Base-by-base conservation (phyloP, 495 filamentous ascomycete genomes). In the Friedmanniomyces simplex region DNA sequence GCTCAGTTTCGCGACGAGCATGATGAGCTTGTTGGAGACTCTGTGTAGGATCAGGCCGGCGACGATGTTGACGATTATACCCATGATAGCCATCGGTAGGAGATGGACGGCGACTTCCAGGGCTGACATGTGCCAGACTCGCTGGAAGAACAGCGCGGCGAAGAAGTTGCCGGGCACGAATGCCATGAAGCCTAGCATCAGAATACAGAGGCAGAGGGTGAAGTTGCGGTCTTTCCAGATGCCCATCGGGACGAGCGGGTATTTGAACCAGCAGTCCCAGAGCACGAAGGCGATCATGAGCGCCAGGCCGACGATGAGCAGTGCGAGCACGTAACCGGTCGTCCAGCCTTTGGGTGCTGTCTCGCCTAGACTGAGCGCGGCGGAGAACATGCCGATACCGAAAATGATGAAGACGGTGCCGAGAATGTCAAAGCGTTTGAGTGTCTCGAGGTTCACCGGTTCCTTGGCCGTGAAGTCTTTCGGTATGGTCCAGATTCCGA, bases 401-500 rank as follows among this genome's bases (percentile, higher is more conserved):
- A 69, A 71, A 11, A 87, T 82, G 43, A 84, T 74, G 50, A 88
- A 72, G 12, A 75, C 67, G 1, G 83, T 83, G 0, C 86, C 87
- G 2, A 82, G 60, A 67, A 85, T 73, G 68, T 89, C 85, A 55
- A 89, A 78, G 22, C 70, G 69, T 65, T 75, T 80, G 43, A 85
- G 26, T 7, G 76, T 75, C 26, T 72, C 65, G 54, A 72, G 58
- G 36, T 67, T 73, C n/a, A 84, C 63, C 16, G 70, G 69, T 54
- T 74, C 69, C 48, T 73, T 76, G 8, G 60, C 55, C 21, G 74
- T 74, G 50, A 73, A 73, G 54, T 84, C 80, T 4, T 72, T 66
- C 7, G 86, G 87, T 48, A 89, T 82, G 34, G 85, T 80, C 60
- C 81, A 79, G n/a, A 81, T 60, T 10, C 79, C 84, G 18, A 82